phyloP scores from a whole-genome alignment of 192 early-diverging fungal genomes.

The Phycomyces nitens region DNA sequence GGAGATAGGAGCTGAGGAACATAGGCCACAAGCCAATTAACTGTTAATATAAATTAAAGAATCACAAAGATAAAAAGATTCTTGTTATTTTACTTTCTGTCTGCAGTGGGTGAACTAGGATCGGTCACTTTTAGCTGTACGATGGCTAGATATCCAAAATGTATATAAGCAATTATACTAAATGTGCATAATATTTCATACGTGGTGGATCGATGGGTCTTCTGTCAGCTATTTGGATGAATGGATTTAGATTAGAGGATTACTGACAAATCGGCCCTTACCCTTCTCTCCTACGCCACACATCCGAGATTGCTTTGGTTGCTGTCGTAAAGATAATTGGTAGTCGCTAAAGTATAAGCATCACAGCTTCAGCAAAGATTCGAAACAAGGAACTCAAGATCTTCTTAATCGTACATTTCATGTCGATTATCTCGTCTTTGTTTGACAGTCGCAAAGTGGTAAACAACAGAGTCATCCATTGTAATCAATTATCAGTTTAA shows the following conservation, averaged over 20 bases:
- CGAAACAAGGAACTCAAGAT: slow-evolving; percentile 4
- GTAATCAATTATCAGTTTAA: neutral
- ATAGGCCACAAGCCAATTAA: slow-evolving; percentile 6
- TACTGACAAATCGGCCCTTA: slow-evolving; percentile 26
- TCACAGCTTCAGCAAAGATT: slow-evolving; percentile 5
- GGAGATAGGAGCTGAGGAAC: slow-evolving; percentile 41
- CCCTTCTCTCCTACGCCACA: slow-evolving; percentile 94
- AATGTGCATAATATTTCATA: slow-evolving; percentile 8
- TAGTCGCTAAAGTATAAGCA: slow-evolving; percentile 33
- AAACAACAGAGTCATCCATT: slow-evolving; percentile 43
- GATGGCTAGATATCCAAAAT: slow-evolving; percentile 41
- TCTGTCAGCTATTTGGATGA: slow-evolving; percentile 57
- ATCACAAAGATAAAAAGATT: neutral
- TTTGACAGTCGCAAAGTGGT: slow-evolving; percentile 43
- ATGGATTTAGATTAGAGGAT: slow-evolving; percentile 1
- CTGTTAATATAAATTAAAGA: neutral
- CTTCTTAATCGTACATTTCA: slow-evolving; percentile 32
- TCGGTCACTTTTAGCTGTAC: slow-evolving; percentile 50
- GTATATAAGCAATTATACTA: neutral
- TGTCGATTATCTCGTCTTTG: slow-evolving; percentile 41
- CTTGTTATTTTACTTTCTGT: slow-evolving; percentile 29
- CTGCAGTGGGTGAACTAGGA: slow-evolving; percentile 5
- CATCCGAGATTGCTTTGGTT: slow-evolving; percentile 93
- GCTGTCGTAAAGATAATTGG: slow-evolving; percentile 73
- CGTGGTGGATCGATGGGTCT: slow-evolving; percentile 78